phyloP scores from a whole-genome alignment of 768 basidiomycete genomes.

The Thelephora aurantiotincta region DNA sequence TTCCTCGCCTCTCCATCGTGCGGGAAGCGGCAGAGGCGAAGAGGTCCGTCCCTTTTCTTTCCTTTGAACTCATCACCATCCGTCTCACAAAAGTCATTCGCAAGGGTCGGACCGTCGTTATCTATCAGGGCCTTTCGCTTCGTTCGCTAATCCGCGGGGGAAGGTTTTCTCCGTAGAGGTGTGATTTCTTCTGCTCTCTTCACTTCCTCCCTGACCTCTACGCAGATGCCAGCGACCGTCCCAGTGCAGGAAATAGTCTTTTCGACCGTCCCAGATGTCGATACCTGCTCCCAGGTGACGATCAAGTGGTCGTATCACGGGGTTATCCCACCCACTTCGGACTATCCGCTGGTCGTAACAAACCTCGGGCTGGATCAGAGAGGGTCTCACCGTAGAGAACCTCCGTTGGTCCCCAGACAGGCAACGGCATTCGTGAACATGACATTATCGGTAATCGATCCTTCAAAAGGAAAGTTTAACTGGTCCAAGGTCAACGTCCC shows the following conservation, averaged over 20 bases:
- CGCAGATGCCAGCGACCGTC: background rate
- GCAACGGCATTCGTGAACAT: constrained; percentile 7
- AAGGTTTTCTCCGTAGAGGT: too few relatives aligned
- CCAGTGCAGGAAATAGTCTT: constrained; percentile 9
- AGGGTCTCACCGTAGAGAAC: background rate
- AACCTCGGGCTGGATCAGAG: constrained; percentile 22
- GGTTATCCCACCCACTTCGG: constrained; percentile 10
- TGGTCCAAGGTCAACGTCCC: constrained; percentile 35
- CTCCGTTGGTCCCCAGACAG: background rate
- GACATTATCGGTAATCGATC: constrained; percentile 18
- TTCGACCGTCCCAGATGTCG: constrained; percentile 16
- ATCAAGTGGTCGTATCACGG: constrained; percentile 15
- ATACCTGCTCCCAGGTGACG: constrained; percentile 18
- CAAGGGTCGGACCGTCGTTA: too few relatives aligned
- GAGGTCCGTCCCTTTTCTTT: too few relatives aligned
- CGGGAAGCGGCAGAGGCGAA: too few relatives aligned
- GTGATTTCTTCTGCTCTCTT: too few relatives aligned
- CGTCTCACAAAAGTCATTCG: too few relatives aligned
- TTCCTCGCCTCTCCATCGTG: too few relatives aligned
- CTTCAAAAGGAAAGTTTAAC: constrained; percentile 15
- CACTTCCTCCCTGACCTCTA: too few relatives aligned
- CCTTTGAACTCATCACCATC: too few relatives aligned
- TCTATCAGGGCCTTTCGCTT: too few relatives aligned
- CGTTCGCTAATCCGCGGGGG: too few relatives aligned
- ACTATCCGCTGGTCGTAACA: constrained; percentile 23